Evolutionary conservation across 768 basidiomycete species (phyloP), one percentile per base, ranked within the genome.

Genomic region (Strobilomyces echinocephalus): DNA sequence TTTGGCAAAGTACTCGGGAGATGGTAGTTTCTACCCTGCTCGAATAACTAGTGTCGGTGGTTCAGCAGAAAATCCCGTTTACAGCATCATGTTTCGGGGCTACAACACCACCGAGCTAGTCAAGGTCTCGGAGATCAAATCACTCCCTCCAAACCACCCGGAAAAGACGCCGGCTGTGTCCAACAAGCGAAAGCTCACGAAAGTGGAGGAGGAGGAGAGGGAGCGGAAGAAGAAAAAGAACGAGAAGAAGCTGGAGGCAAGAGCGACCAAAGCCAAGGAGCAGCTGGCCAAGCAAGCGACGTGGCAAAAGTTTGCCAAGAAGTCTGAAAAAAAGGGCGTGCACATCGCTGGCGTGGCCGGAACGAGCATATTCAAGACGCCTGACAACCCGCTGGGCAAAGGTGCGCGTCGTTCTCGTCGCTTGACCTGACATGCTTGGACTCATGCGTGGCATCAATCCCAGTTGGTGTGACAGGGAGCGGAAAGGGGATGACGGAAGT

Each of bases 251-350:
- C 60, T 91, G 39, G 92, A 94, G 74, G 79, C 74, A 16, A 83
- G 80, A 63, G 91, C 90, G 34, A 80, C 83, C 9, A 95, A 95
- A 72, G 88, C 91, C 10, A 91, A 92, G 69, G 92, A 95, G 66
- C 92, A 95, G 73, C 77, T 73, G 31, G 76, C 75, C 57, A 91
- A 92, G 72, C 91, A 94, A 73, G 82, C 81, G 54, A 84, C 84
- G 42, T 95, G 92, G 92, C 91, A 94, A 74, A 91, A 91, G 74
- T 95, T 95, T 74, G 85, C 92, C 20, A 95, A 94, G 76, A 95
- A 95, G 74, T 82, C 85, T 28, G 89, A 92, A 70, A 92, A 87
- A 79, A 95, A 95, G 71, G 92, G 92, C 9, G 83, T 92, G 31
- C 84, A 88, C 67, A 94, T 95, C 53, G 92, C 92, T 28, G 92